Base-by-base conservation (phyloP, 1,284 basidiomycete genomes). In the Irpex rosettiformis region DNA sequence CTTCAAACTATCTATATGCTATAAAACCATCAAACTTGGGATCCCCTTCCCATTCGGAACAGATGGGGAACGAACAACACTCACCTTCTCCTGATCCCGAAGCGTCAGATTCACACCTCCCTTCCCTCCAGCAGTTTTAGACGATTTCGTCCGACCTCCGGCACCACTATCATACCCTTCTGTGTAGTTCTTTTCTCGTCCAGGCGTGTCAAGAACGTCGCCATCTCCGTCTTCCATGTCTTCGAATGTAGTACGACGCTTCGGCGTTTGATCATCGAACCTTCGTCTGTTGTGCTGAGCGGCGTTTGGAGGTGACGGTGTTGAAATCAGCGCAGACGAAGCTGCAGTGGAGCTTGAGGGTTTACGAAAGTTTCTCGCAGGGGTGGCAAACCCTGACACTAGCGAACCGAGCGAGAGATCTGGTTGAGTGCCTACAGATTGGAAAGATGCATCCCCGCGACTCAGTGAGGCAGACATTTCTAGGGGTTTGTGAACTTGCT, bases 1-100 rank as follows among this genome's bases (percentile, higher is more conserved):
- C 78, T 96, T 96, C 66, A 95, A 81, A 62, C 88, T 88, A 74
- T 97, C 93, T 69, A 96, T 93, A 71, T 95, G 91, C 94, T 96
- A 55, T 11, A 7, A 58, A 52, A 45, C 22, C n/a, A n/a, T n/a
- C n/a, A n/a, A n/a, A n/a, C n/a, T n/a, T n/a, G n/a, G n/a, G n/a
- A n/a, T n/a, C n/a, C n/a, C n/a, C n/a, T n/a, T 18, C 3, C 3
- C 18, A 28, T 42, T 55, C n/a, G 18, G 8, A 42, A 21, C 22
- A 18, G 30, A 54, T 18, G 6, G 8, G 43, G 21, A 24, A 18
- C 22, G 6, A 43, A 4, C 29, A 40, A 21, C 13, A 73, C 81
- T 58, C 67, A 94, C 94, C 83, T 97, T 95, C 75, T 97, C 94
- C 72, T 98, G 95, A 71, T 97, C 95, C 7, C 94, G 81, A 13